These are phyloP conservation scores for Ophiostoma sp. DNA, from an alignment of 2,329 filamentous ascomycete species.

Conservation along the genomic window DNA sequence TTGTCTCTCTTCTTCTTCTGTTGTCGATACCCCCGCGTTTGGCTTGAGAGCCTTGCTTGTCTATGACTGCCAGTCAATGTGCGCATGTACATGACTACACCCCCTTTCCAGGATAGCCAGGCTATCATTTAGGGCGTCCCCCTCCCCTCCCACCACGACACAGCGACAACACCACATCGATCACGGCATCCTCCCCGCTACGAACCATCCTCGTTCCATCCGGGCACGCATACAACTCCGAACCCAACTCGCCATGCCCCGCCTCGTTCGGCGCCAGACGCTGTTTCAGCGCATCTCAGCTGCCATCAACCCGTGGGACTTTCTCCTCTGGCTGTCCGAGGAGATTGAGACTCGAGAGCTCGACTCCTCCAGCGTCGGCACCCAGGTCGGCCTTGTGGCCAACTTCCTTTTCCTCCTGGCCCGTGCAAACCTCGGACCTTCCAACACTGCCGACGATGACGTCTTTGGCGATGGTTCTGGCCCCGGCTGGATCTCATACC, in stretches of 20 bases:
- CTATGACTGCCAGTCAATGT: neutral
- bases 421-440: conserved; percentile 63
- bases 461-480: conserved; percentile 64
- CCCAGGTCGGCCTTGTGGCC: conserved; percentile 65
- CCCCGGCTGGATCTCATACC: conserved; percentile 26
- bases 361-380: conserved; percentile 74
- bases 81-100: neutral
- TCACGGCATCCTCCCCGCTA: neutral
- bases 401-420: conserved; percentile 80
- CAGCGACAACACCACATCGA: neutral
- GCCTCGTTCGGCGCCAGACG: conserved; percentile 76
- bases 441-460: conserved; percentile 53
- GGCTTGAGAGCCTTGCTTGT: neutral
- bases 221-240: neutral
- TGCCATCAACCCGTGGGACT: conserved; percentile 80
- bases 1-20: neutral
- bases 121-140: neutral
- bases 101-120: neutral
- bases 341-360: conserved; percentile 88
- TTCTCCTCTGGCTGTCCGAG: conserved; percentile 84
- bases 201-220: neutral
- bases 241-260: conserved; percentile 44
- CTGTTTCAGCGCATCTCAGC: conserved; percentile 73
- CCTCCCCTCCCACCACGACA: neutral
- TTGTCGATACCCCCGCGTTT: neutral